Conservation (phyloP, 768 basidiomycete species). For the Pluteus cervinus region DNA sequence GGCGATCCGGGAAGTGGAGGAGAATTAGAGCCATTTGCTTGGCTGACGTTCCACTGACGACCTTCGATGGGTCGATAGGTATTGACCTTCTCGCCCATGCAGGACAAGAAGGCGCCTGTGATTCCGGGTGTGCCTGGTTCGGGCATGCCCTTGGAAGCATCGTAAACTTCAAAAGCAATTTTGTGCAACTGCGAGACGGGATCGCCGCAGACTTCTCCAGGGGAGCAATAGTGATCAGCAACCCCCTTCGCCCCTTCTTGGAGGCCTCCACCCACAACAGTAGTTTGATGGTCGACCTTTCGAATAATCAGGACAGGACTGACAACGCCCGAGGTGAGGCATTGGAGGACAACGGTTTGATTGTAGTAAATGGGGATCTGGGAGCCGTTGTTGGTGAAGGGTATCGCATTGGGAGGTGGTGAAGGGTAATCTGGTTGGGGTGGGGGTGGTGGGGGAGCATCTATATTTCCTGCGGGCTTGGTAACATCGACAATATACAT, state of each 20-base stretch:
- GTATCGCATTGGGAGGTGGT: constrained; percentile 85
- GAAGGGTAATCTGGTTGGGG: constrained; percentile 88
- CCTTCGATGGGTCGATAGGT: constrained; percentile 83
- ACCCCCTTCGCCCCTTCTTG: constrained; percentile 84
- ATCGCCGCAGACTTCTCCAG: constrained; percentile 88
- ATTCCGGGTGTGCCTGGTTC: constrained; percentile 74
- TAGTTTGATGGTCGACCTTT: constrained; percentile 87
- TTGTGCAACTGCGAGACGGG: constrained; percentile 95
- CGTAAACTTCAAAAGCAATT: constrained; percentile 89
- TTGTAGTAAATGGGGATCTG: constrained; percentile 95
- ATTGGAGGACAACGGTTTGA: constrained; percentile 92
- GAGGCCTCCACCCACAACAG: constrained; percentile 85
- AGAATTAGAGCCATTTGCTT: constrained; percentile 39
- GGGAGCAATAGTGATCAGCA: constrained; percentile 74
- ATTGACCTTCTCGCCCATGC: constrained; percentile 92
- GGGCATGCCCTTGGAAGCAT: constrained; percentile 59
- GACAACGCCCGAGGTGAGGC: constrained; percentile 88
- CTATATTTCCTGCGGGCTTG: constrained; percentile 72
- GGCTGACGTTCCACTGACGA: constrained; percentile 63
- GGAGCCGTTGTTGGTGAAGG: constrained; percentile 76
- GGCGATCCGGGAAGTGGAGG: constrained; percentile 68
- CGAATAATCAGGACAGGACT: constrained; percentile 92
- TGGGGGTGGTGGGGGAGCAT: constrained; percentile 73
- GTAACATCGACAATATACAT: constrained; percentile 97
- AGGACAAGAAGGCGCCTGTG: constrained; percentile 80